Base-by-base conservation (phyloP, 1,284 basidiomycete genomes). In the Rhodotorula glutinis region DNA sequence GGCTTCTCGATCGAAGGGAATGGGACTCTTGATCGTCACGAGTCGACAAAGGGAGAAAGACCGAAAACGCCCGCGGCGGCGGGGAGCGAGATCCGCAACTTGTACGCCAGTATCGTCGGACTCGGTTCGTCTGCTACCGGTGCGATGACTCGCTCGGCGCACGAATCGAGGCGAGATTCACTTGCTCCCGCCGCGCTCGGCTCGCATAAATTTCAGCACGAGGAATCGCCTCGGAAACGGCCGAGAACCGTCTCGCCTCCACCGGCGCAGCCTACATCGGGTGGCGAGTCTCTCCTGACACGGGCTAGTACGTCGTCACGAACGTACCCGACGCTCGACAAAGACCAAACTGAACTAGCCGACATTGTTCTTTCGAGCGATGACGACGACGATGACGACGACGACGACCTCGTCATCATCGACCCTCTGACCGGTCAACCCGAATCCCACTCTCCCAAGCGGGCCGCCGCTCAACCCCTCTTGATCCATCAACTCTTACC, bases 401-500 rank as follows among this genome's bases (percentile, higher is more conserved):
- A 56, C 23, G 63, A 52, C n/a, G 58, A 61, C 10, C 29, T 55
- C 10, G 21, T 54, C 17, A 43, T 58, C 38, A 11, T 64, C 13
- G 65, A 65, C 57, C 63, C 62, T 1, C 49, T 54, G 23, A 64
- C 62, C 3, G 53, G 53, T 38, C 41, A 51, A 1, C 53, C 62
- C n/a, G 57, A 53, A 19, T 33, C 19, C 10, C 53, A n/a, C 21
- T 13, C 53, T 16, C 10, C 21, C 14, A 10, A 51, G n/a, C 54
- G n/a, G 25, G 30, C 33, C 19, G 29, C 44, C 11, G 27, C 57
- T 2, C 40, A 64, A 40, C 57, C 66, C 3, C 60, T 49, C n/a
- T 27, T 57, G 17, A 66, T 67, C 33, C 65, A 63, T 40, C 44
- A 70, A n/a, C 64, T 70, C n/a, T 46, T 70, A 44, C 55, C 52